A percentile compares a stretch with the other conserved stretches of the same genome.
Conservation (phyloP, 2,329 filamentous ascomycete genomes). For the Apiospora kogelbergensis region DNA sequence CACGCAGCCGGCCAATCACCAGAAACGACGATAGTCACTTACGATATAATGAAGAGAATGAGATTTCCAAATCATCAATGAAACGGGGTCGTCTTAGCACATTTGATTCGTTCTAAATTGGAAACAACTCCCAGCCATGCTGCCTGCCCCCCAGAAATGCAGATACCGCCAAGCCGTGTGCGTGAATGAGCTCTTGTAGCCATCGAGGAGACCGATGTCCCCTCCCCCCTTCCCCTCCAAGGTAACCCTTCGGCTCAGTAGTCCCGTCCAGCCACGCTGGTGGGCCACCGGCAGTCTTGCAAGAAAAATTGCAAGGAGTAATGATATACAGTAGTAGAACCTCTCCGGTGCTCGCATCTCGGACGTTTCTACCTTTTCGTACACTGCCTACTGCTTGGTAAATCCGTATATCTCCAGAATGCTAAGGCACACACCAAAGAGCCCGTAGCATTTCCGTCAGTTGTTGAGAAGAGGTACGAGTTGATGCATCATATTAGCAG, state of each 20-base stretch:
- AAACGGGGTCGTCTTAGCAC: background rate
- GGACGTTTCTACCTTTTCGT: background rate
- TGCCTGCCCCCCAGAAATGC: background rate
- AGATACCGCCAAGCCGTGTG: background rate
- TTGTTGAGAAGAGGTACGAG: background rate
- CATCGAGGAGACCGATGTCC: background rate
- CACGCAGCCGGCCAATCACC: background rate
- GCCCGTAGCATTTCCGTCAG: background rate
- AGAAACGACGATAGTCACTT: background rate
- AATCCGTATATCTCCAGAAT: background rate
- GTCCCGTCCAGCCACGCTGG: background rate
- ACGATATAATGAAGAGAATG: background rate
- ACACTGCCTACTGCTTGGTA: background rate
- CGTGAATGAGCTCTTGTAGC: background rate
- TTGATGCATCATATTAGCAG: background rate
- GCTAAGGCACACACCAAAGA: background rate
- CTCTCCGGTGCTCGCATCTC: background rate
- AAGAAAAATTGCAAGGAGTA: background rate
- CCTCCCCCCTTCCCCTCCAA: background rate
- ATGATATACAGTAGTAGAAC: background rate
- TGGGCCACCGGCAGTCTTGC: background rate
- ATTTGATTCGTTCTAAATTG: constrained; percentile 6
- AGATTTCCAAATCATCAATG: background rate
- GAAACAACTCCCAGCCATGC: constrained; percentile 6
- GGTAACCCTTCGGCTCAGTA: background rate